phyloP scores from a whole-genome alignment of 257 asterid genomes.

The Haberlea rhodopensis region DNA sequence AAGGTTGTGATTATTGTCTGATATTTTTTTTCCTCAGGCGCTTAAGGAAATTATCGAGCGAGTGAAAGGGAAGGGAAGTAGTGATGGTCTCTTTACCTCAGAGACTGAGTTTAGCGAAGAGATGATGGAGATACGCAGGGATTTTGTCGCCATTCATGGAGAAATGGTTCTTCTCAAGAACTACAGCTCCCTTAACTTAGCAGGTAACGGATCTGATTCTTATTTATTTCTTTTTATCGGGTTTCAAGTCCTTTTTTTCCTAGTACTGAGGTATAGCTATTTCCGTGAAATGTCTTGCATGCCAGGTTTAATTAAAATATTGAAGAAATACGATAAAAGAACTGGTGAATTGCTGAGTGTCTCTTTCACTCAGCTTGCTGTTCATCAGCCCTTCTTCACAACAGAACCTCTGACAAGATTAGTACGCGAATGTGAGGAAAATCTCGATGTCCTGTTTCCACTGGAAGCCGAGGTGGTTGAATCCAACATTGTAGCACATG shows the following conservation, averaged over 20 bases:
- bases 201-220: slow-evolving; percentile 50
- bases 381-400: slow-evolving; percentile 80
- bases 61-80: slow-evolving; percentile 47
- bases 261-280: not conserved
- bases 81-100: slow-evolving; percentile 33
- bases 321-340: slow-evolving; percentile 92
- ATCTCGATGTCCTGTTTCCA: slow-evolving; percentile 73
- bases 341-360: slow-evolving; percentile 71
- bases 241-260: not conserved
- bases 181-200: slow-evolving; percentile 91
- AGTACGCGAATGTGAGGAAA: slow-evolving; percentile 78
- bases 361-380: slow-evolving; percentile 73
- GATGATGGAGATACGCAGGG: slow-evolving; percentile 67
- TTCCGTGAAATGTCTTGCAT: slow-evolving; percentile 15
- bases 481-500: slow-evolving; percentile 36
- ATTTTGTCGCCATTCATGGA: slow-evolving; percentile 83
- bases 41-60: slow-evolving; percentile 67
- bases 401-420: slow-evolving; percentile 73
- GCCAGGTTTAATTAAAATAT: slow-evolving; percentile 75
- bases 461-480: slow-evolving; percentile 71
- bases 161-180: slow-evolving; percentile 90
- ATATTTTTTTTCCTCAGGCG: slow-evolving; percentile 46
- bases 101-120: slow-evolving; percentile 66
- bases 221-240: slow-evolving; percentile 10
- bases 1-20: slow-evolving; percentile 15